A percentile compares a stretch with the other conserved stretches of the same genome.
Evolutionary conservation across 2,329 filamentous ascomycete species (phyloP).

Genomic region (Nemania diffusa): DNA sequence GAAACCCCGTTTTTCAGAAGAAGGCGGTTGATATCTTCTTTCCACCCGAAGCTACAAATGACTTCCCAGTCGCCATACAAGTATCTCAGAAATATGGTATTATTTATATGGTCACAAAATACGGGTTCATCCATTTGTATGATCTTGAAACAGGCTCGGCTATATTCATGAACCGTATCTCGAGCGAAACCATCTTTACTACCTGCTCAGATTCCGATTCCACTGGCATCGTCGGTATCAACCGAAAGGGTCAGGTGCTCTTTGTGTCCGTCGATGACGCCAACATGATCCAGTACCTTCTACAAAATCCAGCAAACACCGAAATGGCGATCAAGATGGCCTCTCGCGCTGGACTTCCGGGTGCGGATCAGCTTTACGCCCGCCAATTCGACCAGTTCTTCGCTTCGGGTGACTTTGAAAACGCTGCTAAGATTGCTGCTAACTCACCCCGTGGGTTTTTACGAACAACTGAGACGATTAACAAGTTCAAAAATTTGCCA

Average conservation of each 20-base stretch:
- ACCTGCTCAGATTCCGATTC: constrained; percentile 86
- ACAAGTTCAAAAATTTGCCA: constrained; percentile 90
- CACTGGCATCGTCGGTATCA: constrained; percentile 91
- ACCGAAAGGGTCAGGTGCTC: constrained; percentile 96
- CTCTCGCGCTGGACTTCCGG: constrained; percentile 90
- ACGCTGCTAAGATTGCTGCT: constrained; percentile 94
- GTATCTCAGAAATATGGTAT: constrained; percentile 96
- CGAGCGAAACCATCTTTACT: constrained; percentile 98
- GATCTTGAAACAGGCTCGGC: constrained; percentile 94
- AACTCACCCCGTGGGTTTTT: constrained; percentile 97
- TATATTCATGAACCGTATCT: constrained; percentile 99
- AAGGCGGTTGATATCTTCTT: constrained; percentile 98
- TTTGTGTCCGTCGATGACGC: constrained; percentile 93
- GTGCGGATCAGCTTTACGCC: constrained; percentile 91
- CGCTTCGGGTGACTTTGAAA: constrained; percentile 79
- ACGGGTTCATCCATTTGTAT: constrained; percentile 98
- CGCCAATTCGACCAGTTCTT: constrained; percentile 93
- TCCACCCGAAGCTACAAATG: constrained; percentile 92
- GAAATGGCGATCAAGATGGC: constrained; percentile 96
- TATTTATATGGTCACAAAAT: constrained; percentile 97
- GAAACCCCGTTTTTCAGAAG: constrained; percentile 91
- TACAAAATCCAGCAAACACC: constrained; percentile 95
- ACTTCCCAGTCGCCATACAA: constrained; percentile 98
- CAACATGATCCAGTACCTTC: constrained; percentile 91
- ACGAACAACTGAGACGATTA: constrained; percentile 92